phyloP scores from a whole-genome alignment of 148 eudicot genomes.

The Chenopodium berlandieri region DNA sequence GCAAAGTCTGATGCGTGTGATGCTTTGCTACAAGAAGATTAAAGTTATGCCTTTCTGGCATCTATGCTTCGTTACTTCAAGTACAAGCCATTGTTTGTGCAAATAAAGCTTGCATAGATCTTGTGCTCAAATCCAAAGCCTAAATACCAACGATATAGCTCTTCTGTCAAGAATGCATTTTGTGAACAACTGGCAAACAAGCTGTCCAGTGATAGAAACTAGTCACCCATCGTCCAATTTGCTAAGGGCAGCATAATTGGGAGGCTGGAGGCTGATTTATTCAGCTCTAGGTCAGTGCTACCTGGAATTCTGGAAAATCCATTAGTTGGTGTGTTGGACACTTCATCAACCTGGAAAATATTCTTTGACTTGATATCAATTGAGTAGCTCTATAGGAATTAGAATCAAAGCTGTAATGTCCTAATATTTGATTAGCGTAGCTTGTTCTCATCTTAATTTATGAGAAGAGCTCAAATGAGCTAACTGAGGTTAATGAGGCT shows the following conservation, averaged over 20 bases:
- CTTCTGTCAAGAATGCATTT: background rate
- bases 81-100: background rate
- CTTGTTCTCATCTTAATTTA: background rate
- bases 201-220: background rate
- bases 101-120: background rate
- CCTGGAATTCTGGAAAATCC: too few species aligned
- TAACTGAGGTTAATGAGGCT: background rate
- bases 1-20: background rate
- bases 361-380: background rate
- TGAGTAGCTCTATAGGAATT: background rate
- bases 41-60: background rate
- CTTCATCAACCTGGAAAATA: background rate
- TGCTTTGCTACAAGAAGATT: background rate
- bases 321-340: background rate
- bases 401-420: background rate
- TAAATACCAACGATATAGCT: background rate
- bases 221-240: background rate
- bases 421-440: background rate
- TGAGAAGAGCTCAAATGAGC: background rate
- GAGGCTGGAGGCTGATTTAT: background rate
- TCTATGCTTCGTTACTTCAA: background rate
- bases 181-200: background rate
- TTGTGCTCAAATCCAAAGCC: background rate
- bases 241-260: background rate
- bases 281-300: background rate